phyloP scores from a whole-genome alignment of 106 monocot genomes.

The Acorus gramineus region DNA sequence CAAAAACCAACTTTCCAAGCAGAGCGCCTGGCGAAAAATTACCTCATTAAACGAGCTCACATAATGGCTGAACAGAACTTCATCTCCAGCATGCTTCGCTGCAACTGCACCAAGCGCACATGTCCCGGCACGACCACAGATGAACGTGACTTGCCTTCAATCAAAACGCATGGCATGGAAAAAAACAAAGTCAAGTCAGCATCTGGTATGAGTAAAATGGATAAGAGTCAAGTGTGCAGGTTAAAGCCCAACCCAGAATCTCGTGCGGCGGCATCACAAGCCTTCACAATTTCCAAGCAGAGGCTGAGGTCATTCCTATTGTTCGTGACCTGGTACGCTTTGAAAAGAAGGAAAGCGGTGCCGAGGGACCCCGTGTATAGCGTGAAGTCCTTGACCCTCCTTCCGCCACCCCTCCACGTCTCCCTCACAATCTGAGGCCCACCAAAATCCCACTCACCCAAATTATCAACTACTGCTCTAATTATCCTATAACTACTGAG shows the following conservation, averaged over 20 bases:
- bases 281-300: slow-evolving; percentile 40
- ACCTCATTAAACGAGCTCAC: slow-evolving; percentile 75
- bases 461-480: too few species aligned
- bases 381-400: slow-evolving; percentile 36
- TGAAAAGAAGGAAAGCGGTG: slow-evolving; percentile 68
- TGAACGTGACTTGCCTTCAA: slow-evolving; percentile 62
- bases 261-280: slow-evolving; percentile 36
- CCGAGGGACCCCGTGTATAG: slow-evolving; percentile 73
- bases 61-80: slow-evolving; percentile 36
- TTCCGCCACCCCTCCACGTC: slow-evolving; percentile 39
- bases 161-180: slow-evolving; percentile 1
- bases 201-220: neutral
- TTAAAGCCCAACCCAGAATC: slow-evolving; percentile 26
- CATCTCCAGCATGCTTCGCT: slow-evolving; percentile 48
- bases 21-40: neutral
- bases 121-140: slow-evolving; percentile 75
- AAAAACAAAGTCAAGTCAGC: neutral
- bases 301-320: slow-evolving; percentile 37
- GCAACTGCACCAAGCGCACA: slow-evolving; percentile 81
- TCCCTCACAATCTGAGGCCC: slow-evolving; percentile 53
- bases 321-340: slow-evolving; percentile 42
- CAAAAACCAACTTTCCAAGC: too few species aligned
- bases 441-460: too few species aligned
- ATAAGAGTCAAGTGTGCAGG: too few species aligned
- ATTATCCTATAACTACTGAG: too few species aligned